These are phyloP conservation scores for Coemansia pectinata DNA, from an alignment of 192 early-diverging fungal species.

Conservation along the genomic window DNA sequence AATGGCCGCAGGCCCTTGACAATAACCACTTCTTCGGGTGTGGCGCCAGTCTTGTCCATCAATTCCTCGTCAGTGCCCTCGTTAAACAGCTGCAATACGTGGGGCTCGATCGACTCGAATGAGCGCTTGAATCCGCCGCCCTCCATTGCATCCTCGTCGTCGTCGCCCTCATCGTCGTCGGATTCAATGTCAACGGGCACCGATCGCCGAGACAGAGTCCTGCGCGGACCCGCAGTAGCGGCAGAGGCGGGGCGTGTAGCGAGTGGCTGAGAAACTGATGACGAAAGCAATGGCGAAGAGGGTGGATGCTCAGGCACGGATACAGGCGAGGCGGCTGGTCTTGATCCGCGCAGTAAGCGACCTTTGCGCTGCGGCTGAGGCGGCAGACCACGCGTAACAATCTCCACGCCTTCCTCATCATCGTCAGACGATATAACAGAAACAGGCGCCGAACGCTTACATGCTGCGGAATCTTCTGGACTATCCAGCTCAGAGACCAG, in stretches of 20 bases:
- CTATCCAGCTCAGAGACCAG: constrained; percentile 12
- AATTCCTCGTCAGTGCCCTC: constrained; percentile 24
- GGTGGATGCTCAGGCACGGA: constrained; percentile 9
- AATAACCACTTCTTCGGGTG: constrained; percentile 32
- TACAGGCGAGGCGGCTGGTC: not conserved
- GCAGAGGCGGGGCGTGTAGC: not conserved
- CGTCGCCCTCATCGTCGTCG: constrained; percentile 26
- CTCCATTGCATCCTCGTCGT: constrained; percentile 2
- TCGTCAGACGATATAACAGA: constrained; percentile 17
- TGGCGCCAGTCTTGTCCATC: constrained; percentile 34
- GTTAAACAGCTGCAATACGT: constrained; percentile 46
- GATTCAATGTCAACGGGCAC: constrained; percentile 9
- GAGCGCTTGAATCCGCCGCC: constrained; percentile 16
- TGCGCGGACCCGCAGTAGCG: not conserved
- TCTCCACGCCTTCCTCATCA: constrained; percentile 9
- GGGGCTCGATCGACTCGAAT: constrained; percentile 38
- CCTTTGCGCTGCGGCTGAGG: constrained; percentile 10
- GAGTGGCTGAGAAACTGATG: not conserved
- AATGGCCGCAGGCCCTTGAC: constrained; percentile 62
- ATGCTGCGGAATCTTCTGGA: not conserved
- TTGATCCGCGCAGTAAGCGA: constrained; percentile 33
- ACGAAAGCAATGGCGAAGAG: not conserved
- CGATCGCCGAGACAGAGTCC: constrained; percentile 15
- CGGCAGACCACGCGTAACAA: not conserved
- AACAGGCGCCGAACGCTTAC: constrained; percentile 25